Conservation (phyloP, 2,329 filamentous ascomycete species). For the Monilinia fructigena region DNA sequence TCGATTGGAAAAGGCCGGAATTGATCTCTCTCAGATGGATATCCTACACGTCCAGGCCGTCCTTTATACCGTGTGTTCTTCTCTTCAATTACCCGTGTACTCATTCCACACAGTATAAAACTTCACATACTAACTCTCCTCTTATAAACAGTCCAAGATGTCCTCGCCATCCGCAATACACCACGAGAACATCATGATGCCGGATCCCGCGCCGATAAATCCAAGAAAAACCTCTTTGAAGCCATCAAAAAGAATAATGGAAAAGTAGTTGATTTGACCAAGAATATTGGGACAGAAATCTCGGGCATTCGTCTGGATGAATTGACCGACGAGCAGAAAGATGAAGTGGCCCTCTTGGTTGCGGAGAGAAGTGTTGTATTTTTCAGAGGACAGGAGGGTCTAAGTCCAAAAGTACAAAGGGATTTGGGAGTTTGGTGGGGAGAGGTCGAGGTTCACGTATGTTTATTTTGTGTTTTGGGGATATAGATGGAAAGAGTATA, state of each 20-base stretch:
- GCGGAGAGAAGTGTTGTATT: conserved; percentile 45
- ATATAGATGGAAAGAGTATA: neutral
- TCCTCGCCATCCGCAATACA: conserved; percentile 61
- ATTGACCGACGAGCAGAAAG: conserved; percentile 43
- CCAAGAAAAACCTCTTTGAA: conserved; percentile 58
- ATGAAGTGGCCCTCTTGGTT: conserved; percentile 46
- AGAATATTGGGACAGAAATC: conserved; percentile 46
- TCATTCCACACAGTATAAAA: neutral
- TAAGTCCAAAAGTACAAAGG: conserved; percentile 62
- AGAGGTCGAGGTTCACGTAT: conserved; percentile 66
- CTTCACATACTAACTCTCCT: neutral
- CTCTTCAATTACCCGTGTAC: neutral
- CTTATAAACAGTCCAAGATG: conserved; percentile 54
- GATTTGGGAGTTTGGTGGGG: conserved; percentile 63
- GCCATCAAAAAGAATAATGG: conserved; percentile 49
- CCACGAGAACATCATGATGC: conserved; percentile 58
- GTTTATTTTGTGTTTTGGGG: conserved; percentile 32
- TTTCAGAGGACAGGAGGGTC: conserved; percentile 42
- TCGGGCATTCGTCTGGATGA: conserved; percentile 44
- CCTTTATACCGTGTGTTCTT: conserved; percentile 54
- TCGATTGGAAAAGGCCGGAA: conserved; percentile 64
- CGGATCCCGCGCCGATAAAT: conserved; percentile 62
- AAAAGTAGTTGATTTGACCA: conserved; percentile 54
- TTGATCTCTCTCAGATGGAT: conserved; percentile 69
- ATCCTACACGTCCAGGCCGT: conserved; percentile 66